Conservation (phyloP, 1,284 basidiomycete genomes). For the Dichomitus squalens region DNA sequence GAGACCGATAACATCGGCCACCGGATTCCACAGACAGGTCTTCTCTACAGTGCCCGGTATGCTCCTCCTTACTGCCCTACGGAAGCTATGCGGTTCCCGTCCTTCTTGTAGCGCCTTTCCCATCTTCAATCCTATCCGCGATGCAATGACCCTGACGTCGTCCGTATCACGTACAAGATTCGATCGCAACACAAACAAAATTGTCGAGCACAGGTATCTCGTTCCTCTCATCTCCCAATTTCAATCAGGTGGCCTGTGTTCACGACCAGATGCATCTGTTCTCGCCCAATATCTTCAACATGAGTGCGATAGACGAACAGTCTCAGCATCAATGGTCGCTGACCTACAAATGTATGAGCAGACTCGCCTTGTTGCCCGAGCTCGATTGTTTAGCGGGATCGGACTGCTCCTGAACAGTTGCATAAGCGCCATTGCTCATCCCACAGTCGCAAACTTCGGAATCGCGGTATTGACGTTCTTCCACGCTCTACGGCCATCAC, state of each 20-base stretch:
- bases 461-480: neutral
- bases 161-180: neutral
- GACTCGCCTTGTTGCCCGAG: no score
- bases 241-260: conserved; percentile 2
- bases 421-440: neutral
- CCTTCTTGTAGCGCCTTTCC: neutral
- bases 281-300: neutral
- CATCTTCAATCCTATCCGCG: neutral
- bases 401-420: neutral
- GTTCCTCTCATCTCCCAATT: neutral
- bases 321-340: no score
- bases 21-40: conserved; percentile 15
- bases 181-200: neutral
- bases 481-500: conserved; percentile 1
- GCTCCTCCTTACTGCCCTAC: neutral
- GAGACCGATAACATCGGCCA: conserved; percentile 20
- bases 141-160: neutral
- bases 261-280: neutral
- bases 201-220: neutral
- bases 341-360: no score
- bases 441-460: neutral
- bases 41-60: conserved; percentile 9
- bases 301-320: neutral
- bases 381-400: neutral
- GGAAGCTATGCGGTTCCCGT: neutral